Conservation (phyloP, 345 rosid species). For the Toxicodendron radicans region DNA sequence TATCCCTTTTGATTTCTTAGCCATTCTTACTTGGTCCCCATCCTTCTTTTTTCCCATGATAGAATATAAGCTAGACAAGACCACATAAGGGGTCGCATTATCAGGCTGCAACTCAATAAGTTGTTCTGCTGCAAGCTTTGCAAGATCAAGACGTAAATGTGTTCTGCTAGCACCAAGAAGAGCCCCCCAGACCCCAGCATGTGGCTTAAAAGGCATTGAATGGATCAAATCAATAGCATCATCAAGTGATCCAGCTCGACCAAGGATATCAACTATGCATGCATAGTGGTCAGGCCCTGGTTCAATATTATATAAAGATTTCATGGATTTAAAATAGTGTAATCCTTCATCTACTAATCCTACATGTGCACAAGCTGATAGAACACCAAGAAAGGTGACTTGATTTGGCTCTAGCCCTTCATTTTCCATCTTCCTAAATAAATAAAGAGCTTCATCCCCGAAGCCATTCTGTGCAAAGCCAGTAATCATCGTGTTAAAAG, state of each 20-base stretch:
- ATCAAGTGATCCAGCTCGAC: slow-evolving; percentile 66
- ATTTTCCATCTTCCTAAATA: slow-evolving; percentile 50
- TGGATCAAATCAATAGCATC: slow-evolving; percentile 55
- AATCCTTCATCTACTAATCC: slow-evolving; percentile 68
- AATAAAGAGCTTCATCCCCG: slow-evolving; percentile 51
- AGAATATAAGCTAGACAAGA: slow-evolving; percentile 59
- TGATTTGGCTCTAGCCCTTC: slow-evolving; percentile 54
- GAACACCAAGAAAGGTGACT: slow-evolving; percentile 65
- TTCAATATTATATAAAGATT: slow-evolving; percentile 42
- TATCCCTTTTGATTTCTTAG: slow-evolving; percentile 46
- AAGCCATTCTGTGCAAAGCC: slow-evolving; percentile 71
- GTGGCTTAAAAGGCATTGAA: slow-evolving; percentile 57
- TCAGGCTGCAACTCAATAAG: slow-evolving; percentile 63
- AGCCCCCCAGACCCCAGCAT: slow-evolving; percentile 87
- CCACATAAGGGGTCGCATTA: slow-evolving; percentile 68
- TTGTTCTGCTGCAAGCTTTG: slow-evolving; percentile 60
- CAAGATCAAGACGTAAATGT: slow-evolving; percentile 56
- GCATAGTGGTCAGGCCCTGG: slow-evolving; percentile 75
- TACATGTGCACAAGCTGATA: slow-evolving; percentile 74
- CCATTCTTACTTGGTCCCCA: slow-evolving; percentile 43
- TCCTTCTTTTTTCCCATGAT: slow-evolving; percentile 42
- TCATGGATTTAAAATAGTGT: slow-evolving; percentile 62
- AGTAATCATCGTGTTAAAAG: slow-evolving; percentile 74
- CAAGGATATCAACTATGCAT: slow-evolving; percentile 79
- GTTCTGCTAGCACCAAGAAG: slow-evolving; percentile 65